Evolutionary conservation across 805 yeast genomes (phyloP), one percentile per base, ranked within the genome.

Genomic region (Saccharomycopsis fodiens): DNA sequence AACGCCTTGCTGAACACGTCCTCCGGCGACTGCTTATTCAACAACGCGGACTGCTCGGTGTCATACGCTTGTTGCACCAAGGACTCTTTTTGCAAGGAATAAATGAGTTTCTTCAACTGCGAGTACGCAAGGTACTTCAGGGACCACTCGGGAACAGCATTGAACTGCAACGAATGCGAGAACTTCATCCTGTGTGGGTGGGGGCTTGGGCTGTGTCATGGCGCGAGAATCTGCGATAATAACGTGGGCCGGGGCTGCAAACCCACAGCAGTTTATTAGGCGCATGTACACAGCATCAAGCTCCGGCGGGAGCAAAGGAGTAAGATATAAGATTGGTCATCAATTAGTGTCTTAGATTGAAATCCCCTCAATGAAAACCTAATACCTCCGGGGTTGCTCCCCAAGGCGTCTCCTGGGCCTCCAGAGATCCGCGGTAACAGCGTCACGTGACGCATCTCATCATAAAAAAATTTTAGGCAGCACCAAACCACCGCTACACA

Each of bases 111-210:
- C 62, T 93, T 91, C 48, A 93, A 69, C 32, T 85, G 80, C 1
- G 95, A 84, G 63, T 91, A 91, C 45, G 94, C 89, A 46, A 91
- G 81, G 63, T 91, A 91, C 60, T 85, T 79, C 22, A 95, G 80
- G 10, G 95, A 78, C 98, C 98, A 91, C 62, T 93, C 97, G 1
- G 98, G 97, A 3, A 93, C 97, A 20, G 97, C 96, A 63, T 91
- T 91, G 66, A 91, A 89, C 72, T 91, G 96, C 53, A 91, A 68
- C 4, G 96, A 85, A 60, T 89, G 96, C 21, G 95, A 83, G 67
- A 91, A 91, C 74, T 91, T 91, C 98, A 91, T 91, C 67, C 68
- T 39, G 13, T 5, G 15, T 36, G 19, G 19, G 16, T 5, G 16
- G 12, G 13, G 8, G 8, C 10, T 6, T 10, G 6, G 29, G 10